Evolutionary conservation across 768 basidiomycete species (phyloP).

Genomic region (Psilocybe subaeruginosa): DNA sequence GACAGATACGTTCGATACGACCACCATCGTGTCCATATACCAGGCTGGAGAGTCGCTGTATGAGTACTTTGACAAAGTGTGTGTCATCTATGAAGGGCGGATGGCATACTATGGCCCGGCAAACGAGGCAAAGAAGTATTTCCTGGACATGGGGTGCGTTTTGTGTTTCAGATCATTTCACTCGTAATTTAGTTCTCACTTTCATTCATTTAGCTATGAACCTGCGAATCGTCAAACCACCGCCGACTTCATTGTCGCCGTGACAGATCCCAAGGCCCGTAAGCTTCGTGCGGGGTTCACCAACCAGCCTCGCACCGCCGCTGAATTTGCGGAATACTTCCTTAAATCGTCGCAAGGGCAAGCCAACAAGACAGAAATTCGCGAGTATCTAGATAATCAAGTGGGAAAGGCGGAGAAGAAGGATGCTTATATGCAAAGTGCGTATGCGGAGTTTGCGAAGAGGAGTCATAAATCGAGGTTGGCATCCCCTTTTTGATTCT

Average conservation of each 20-base stretch:
- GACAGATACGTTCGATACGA: conserved; percentile 54
- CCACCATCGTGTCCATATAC: conserved; percentile 83
- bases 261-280: conserved; percentile 65
- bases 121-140: conserved; percentile 66
- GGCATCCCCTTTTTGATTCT: neutral
- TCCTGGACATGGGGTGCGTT: conserved; percentile 58
- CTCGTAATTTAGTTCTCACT: neutral
- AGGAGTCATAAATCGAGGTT: conserved; percentile 39
- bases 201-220: conserved; percentile 38
- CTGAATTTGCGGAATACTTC: conserved; percentile 59
- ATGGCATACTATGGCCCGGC: conserved; percentile 79
- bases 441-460: conserved; percentile 51
- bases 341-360: conserved; percentile 39
- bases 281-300: conserved; percentile 45
- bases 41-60: conserved; percentile 78
- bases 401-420: conserved; percentile 47
- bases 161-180: neutral
- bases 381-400: conserved; percentile 43
- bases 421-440: conserved; percentile 49
- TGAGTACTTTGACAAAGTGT: conserved; percentile 77
- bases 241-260: conserved; percentile 64
- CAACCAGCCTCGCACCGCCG: conserved; percentile 53
- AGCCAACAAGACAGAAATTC: conserved; percentile 48
- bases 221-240: conserved; percentile 69
- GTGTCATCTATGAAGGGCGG: conserved; percentile 73